These are phyloP conservation scores for Creolimax fragrantissima DNA, from an alignment of 78 protist genomes.

Conservation along the genomic window DNA sequence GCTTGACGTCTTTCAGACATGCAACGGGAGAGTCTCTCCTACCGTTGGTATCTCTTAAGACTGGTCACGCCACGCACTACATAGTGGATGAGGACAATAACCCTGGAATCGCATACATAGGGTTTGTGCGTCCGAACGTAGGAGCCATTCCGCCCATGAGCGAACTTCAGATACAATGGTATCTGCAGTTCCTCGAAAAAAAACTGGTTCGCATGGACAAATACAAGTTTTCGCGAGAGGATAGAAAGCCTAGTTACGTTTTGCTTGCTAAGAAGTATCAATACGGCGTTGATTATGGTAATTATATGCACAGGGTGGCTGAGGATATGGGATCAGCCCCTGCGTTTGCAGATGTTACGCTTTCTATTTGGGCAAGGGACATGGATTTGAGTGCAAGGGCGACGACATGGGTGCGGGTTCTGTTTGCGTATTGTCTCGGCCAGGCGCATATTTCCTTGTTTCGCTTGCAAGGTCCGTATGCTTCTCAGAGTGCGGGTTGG, in stretches of 20 bases:
- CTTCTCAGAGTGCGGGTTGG: background rate
- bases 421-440: background rate
- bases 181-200: background rate
- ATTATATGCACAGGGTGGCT: background rate
- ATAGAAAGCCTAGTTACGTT: background rate
- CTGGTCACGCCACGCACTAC: background rate
- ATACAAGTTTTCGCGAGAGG: background rate
- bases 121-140: conserved; percentile 37
- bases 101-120: conserved; percentile 6
- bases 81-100: background rate
- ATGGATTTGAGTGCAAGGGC: background rate
- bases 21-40: background rate
- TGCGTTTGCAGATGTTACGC: background rate
- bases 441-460: background rate
- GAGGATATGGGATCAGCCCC: background rate
- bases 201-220: background rate
- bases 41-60: background rate
- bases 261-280: background rate
- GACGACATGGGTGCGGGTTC: background rate
- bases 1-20: no score
- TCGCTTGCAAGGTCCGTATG: background rate
- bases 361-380: background rate
- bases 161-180: conserved; percentile 27
- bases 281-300: background rate
- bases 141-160: conserved; percentile 46